phyloP scores from a whole-genome alignment of 2,329 filamentous ascomycete species.

The Tolypocladium tundrense region DNA sequence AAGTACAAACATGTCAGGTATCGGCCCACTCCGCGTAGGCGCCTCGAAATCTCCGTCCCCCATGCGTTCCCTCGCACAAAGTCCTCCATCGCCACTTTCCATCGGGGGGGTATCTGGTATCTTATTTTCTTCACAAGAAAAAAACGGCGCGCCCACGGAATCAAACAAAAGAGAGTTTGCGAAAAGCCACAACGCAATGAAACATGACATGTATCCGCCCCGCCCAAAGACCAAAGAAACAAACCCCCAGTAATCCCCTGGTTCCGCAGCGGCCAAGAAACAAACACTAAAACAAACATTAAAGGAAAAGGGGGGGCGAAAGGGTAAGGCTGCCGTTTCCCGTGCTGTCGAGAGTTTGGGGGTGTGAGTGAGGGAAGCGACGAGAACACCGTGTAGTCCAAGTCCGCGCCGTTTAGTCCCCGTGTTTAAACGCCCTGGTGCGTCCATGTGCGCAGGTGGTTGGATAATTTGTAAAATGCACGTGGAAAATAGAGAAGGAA shows the following conservation, averaged over 20 bases:
- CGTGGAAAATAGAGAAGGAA: slow-evolving; percentile 4
- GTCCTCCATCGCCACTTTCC: neutral
- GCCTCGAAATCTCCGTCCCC: neutral
- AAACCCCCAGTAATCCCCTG: neutral
- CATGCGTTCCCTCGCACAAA: neutral
- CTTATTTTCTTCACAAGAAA: neutral
- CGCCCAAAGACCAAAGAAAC: neutral
- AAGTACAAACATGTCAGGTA: neutral
- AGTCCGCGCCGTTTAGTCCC: neutral
- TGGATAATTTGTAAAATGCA: neutral
- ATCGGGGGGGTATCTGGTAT: slow-evolving; percentile 1
- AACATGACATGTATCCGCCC: neutral
- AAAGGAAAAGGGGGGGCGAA: neutral
- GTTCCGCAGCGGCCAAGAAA: neutral
- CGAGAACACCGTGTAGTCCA: neutral
- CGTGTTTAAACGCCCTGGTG: neutral
- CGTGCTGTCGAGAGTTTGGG: neutral
- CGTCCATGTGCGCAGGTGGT: neutral
- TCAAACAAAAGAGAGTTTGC: neutral
- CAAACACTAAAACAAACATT: no score
- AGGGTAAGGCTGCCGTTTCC: neutral
- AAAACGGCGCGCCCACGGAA: neutral
- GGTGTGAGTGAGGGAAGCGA: neutral
- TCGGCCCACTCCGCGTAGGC: neutral
- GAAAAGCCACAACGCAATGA: neutral